These are phyloP conservation scores for Thalassiosira ordinaria DNA, from an alignment of 352 stramenopile genomes.

Conservation along the genomic window DNA sequence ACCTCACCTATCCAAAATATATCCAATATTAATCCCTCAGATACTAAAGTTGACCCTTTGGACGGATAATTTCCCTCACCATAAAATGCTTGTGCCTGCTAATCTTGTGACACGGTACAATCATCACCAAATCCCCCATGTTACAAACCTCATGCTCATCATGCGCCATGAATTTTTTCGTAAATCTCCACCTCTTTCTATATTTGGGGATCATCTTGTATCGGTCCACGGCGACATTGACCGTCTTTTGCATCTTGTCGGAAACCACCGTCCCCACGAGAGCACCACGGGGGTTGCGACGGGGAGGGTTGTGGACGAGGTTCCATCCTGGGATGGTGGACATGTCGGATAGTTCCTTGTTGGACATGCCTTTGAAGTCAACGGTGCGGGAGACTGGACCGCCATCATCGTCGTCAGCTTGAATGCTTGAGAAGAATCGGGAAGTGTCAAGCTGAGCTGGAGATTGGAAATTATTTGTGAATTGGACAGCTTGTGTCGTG, in stretches of 20 bases:
- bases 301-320: slow-evolving; percentile 77
- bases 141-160: slow-evolving; percentile 93
- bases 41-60: slow-evolving; percentile 80
- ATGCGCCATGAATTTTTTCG: slow-evolving; percentile 98
- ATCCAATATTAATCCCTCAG: neutral
- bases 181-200: slow-evolving; percentile 94
- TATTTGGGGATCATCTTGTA: slow-evolving; percentile 95
- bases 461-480: neutral
- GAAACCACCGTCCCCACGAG: slow-evolving; percentile 94
- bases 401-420: slow-evolving; percentile 22
- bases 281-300: slow-evolving; percentile 61
- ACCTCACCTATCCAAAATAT: too few relatives aligned
- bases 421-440: neutral
- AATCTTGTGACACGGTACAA: slow-evolving; percentile 80
- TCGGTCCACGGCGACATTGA: slow-evolving; percentile 93
- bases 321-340: slow-evolving; percentile 76
- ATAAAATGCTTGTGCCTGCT: slow-evolving; percentile 84
- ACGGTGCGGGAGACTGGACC: slow-evolving; percentile 8
- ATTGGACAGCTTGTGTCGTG: neutral
- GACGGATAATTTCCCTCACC: slow-evolving; percentile 76
- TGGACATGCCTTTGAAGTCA: slow-evolving; percentile 60
- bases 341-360: slow-evolving; percentile 71
- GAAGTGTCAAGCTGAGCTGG: neutral
- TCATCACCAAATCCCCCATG: slow-evolving; percentile 87
- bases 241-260: slow-evolving; percentile 96